A percentile compares a stretch with the other conserved stretches of the same genome.
These are phyloP conservation scores for Lactarius pseudohatsudake DNA, from an alignment of 768 basidiomycete species.

Conservation along the genomic window DNA sequence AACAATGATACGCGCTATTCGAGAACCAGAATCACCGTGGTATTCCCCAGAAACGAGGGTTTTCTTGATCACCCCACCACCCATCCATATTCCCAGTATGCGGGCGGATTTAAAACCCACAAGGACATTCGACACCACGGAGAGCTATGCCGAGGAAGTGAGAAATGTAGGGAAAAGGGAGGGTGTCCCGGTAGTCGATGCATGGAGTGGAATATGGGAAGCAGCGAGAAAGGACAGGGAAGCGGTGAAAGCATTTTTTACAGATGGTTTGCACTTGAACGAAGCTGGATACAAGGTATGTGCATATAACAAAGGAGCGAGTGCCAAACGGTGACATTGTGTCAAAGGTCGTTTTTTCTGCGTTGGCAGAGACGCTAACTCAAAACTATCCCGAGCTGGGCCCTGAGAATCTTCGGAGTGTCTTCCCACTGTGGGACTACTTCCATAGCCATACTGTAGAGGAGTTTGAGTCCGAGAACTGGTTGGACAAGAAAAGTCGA, in stretches of 20 bases:
- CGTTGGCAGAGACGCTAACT: conserved; percentile 55
- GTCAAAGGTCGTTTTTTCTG: conserved; percentile 63
- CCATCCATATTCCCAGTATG: conserved; percentile 66
- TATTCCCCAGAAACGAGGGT: conserved; percentile 74
- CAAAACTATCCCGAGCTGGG: conserved; percentile 66
- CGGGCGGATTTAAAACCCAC: conserved; percentile 54
- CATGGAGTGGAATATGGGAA: conserved; percentile 74
- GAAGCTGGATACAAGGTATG: conserved; percentile 71
- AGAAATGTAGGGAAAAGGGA: conserved; percentile 55
- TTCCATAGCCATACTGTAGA: conserved; percentile 29
- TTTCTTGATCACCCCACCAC: conserved; percentile 83
- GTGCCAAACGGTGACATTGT: not conserved
- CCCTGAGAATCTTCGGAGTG: conserved; percentile 55
- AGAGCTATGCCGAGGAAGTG: conserved; percentile 69
- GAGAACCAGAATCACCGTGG: conserved; percentile 57
- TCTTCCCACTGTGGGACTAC: conserved; percentile 58
- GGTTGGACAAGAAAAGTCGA: conserved; percentile 1
- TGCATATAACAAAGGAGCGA: conserved; percentile 4
- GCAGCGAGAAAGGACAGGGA: conserved; percentile 62
- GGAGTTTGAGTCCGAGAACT: conserved; percentile 23
- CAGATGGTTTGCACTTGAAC: conserved; percentile 82
- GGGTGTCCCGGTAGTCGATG: conserved; percentile 64
- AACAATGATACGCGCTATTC: conserved; percentile 61
- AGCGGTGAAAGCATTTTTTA: conserved; percentile 51
- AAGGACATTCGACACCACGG: conserved; percentile 61